phyloP scores from a whole-genome alignment of 805 yeast genomes.

The Candida morakotiae region DNA sequence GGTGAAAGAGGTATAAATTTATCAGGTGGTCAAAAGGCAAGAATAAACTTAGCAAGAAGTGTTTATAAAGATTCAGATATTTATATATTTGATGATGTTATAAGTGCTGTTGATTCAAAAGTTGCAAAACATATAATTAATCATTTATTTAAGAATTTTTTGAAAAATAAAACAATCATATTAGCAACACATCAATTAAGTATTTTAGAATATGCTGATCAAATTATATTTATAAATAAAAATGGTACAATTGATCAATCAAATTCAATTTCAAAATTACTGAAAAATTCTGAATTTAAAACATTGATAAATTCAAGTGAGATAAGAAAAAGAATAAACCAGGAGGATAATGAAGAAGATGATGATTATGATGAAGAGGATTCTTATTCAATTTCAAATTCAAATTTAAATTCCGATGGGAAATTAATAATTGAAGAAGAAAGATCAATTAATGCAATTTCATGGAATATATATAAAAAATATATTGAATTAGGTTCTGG shows the following conservation, averaged over 20 bases:
- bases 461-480: constrained; percentile 35
- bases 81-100: constrained; percentile 40
- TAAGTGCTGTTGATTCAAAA: constrained; percentile 40
- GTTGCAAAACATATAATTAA: constrained; percentile 40
- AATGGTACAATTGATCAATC: constrained; percentile 35
- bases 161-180: constrained; percentile 30
- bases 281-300: constrained; percentile 41
- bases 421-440: constrained; percentile 34
- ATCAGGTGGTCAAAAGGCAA: constrained; percentile 44
- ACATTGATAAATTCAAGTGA: constrained; percentile 48
- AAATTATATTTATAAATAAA: constrained; percentile 35
- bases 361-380: constrained; percentile 2
- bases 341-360: constrained; percentile 1
- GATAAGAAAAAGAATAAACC: constrained; percentile 7
- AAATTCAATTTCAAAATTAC: constrained; percentile 31
- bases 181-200: constrained; percentile 44
- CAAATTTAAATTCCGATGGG: constrained; percentile 18
- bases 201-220: constrained; percentile 34
- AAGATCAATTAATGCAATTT: constrained; percentile 33
- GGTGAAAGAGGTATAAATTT: constrained; percentile 44
- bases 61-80: constrained; percentile 30
- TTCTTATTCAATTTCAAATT: neutral
- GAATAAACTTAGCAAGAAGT: constrained; percentile 43
- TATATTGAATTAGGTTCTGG: constrained; percentile 37
- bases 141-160: constrained; percentile 29